Evolutionary conservation across 305 asterid genomes (phyloP), one percentile per base, ranked within the genome.

Genomic region (Fraxinus latifolia): DNA sequence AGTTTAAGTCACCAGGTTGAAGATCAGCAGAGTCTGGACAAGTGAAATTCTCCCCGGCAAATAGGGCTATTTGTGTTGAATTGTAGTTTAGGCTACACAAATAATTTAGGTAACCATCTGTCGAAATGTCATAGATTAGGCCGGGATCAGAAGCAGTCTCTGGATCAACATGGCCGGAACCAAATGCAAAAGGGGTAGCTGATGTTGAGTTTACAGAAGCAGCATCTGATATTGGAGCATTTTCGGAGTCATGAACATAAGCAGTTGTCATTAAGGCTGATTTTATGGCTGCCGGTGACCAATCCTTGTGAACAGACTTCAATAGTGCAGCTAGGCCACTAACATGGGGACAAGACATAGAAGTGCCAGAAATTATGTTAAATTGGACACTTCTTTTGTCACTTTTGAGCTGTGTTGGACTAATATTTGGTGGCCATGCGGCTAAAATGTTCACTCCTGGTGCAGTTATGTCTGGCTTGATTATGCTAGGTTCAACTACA

Each of bases 301-400:
- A 93, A 9, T 83, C 79, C 47, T 47, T 62, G 77, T 88, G 96
- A 32, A 53, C 58, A 8, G 95, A 90, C 81, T 89, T 93, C 65
- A 93, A 85, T 0, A 93, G 84, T 34, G 95, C 96, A 2, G 92
- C 92, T 33, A 93, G 33, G 77, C 96, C 97, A 74, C 91, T 88
- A 6, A 93, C 87, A 44, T 93, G 97, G 4, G 97, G 97, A 29
- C 97, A 93, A 0, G 96, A 93, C 97, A 93, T 93, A 25, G 97
- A 93, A 9, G 97, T 93, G 62, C 97, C 96, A 0, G 96, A 93
- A 7, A 92, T 75, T 0, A 93, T 89, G 90, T 90, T 91, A 87
- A 90, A 92, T n/a, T 74, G 81, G 7, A 84, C 85, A 1, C 90
- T 85, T 80, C 94, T 86, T 60, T 70, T 88, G 86, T 92, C 95